Percentiles rank a stretch among this genome's conserved stretches.
Conservation (phyloP, 2,329 filamentous ascomycete species). For the Triangularia verruculosa region DNA sequence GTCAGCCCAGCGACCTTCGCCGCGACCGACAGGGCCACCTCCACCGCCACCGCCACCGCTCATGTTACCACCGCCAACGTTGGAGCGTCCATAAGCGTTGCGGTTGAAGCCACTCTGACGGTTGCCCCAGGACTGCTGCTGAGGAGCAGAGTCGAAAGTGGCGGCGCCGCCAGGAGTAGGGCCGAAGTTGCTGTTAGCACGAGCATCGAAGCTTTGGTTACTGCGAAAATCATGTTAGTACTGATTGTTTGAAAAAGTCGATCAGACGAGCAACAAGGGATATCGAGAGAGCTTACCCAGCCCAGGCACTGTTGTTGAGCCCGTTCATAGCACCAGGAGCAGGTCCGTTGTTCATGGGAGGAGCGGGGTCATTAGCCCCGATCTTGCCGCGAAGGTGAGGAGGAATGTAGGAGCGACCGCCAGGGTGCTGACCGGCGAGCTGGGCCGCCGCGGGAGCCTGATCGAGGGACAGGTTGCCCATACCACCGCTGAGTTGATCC, state of each 20-base stretch:
- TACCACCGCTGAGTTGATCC: slow-evolving; percentile 69
- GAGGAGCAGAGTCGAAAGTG: neutral
- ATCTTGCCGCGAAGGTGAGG: slow-evolving; percentile 72
- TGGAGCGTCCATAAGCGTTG: slow-evolving; percentile 56
- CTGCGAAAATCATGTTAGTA: slow-evolving; percentile 33
- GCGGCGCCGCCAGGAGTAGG: slow-evolving; percentile 17
- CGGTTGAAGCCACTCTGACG: slow-evolving; percentile 51
- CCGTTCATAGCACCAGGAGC: slow-evolving; percentile 40
- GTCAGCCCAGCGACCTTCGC: slow-evolving; percentile 94
- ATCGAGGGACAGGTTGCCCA: slow-evolving; percentile 68
- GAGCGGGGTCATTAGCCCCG: slow-evolving; percentile 36
- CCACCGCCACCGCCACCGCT: slow-evolving; percentile 50
- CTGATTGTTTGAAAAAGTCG: neutral
- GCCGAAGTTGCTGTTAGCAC: slow-evolving; percentile 22
- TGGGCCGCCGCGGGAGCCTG: slow-evolving; percentile 37
- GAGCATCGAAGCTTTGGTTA: slow-evolving; percentile 47
- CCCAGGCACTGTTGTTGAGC: slow-evolving; percentile 64
- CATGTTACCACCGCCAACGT: slow-evolving; percentile 45
- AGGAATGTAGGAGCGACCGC: slow-evolving; percentile 73
- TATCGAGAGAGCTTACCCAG: slow-evolving; percentile 48
- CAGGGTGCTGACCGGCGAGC: slow-evolving; percentile 30
- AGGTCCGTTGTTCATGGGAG: slow-evolving; percentile 36
- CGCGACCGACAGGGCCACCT: slow-evolving; percentile 70
- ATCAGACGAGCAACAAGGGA: slow-evolving; percentile 3
- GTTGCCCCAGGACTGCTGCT: slow-evolving; percentile 23